Percentiles rank a stretch among this genome's conserved stretches.
Conservation (phyloP, 1,139 yeast species). For the Entelexis paramagnoliae region DNA sequence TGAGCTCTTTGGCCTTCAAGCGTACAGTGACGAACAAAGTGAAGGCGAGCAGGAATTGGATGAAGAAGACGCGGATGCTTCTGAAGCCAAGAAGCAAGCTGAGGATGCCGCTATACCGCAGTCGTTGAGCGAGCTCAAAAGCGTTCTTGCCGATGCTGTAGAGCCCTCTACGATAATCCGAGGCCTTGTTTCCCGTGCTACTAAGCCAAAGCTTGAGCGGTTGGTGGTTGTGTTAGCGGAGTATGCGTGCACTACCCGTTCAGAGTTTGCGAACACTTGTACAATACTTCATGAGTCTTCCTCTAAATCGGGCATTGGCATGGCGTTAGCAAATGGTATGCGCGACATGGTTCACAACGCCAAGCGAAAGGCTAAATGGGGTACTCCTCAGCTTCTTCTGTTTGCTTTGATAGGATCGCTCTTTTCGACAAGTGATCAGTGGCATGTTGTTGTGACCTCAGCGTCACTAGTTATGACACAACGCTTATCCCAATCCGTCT, state of each 20-base stretch:
- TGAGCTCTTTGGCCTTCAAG: slow-evolving; percentile 24
- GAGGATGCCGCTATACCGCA: slow-evolving; percentile 38
- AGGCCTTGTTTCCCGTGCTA: slow-evolving; percentile 47
- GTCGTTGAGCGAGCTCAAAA: slow-evolving; percentile 36
- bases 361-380: slow-evolving; percentile 11
- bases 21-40: slow-evolving; percentile 27
- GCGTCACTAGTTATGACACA: slow-evolving; percentile 64
- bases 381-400: slow-evolving; percentile 45
- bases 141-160: slow-evolving; percentile 32
- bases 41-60: neutral
- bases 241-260: slow-evolving; percentile 36
- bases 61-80: neutral
- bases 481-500: slow-evolving; percentile 41
- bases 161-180: slow-evolving; percentile 62
- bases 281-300: slow-evolving; percentile 49
- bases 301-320: slow-evolving; percentile 48
- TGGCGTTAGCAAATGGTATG: slow-evolving; percentile 48
- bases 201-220: slow-evolving; percentile 59
- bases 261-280: slow-evolving; percentile 40
- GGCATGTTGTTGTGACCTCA: slow-evolving; percentile 84
- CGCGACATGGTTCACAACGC: slow-evolving; percentile 38
- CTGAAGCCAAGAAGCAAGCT: neutral
- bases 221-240: slow-evolving; percentile 61
- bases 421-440: slow-evolving; percentile 92
- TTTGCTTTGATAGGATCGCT: slow-evolving; percentile 62